Conservation (phyloP, 345 rosid species). For the Hibiscus syriacus region DNA sequence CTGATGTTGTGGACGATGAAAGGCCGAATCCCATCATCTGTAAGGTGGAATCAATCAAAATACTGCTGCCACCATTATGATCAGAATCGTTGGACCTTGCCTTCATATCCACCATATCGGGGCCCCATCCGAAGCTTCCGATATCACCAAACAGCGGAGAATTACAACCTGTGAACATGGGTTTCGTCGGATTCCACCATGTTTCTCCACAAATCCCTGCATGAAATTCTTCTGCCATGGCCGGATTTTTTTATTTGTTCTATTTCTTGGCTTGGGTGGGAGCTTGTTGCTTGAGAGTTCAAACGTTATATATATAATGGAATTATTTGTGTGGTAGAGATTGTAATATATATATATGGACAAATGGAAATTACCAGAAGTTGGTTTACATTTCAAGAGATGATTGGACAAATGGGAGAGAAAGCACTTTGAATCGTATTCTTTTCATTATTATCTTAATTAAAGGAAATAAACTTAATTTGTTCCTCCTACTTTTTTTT, state of each 20-base stretch:
- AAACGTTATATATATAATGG: constrained; percentile 24
- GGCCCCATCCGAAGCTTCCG: constrained; percentile 26
- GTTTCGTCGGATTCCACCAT: constrained; percentile 55
- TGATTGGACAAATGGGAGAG: constrained; percentile 34
- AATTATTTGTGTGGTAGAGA: not conserved
- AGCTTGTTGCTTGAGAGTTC: not conserved
- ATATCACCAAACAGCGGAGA: constrained; percentile 32
- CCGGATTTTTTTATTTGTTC: not conserved
- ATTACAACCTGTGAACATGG: constrained; percentile 28
- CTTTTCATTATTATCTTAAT: constrained; percentile 1
- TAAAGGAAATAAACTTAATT: not conserved
- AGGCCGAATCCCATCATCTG: constrained; percentile 34
- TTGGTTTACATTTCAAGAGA: constrained; percentile 45
- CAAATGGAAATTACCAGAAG: constrained; percentile 27
- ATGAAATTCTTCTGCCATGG: constrained; percentile 73
- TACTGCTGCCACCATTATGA: constrained; percentile 17
- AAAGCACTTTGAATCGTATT: constrained; percentile 35
- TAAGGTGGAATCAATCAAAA: constrained; percentile 40
- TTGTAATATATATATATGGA: constrained; percentile 16
- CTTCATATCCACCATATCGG: constrained; percentile 23
- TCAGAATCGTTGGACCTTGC: constrained; percentile 19
- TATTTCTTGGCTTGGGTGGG: not conserved
- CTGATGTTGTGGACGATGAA: constrained; percentile 18
- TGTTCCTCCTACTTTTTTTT: no score
- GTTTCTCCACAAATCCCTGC: constrained; percentile 47